Base-by-base conservation (phyloP, 73 alveolate genomes). In the Tetrahymena malaccensis region DNA sequence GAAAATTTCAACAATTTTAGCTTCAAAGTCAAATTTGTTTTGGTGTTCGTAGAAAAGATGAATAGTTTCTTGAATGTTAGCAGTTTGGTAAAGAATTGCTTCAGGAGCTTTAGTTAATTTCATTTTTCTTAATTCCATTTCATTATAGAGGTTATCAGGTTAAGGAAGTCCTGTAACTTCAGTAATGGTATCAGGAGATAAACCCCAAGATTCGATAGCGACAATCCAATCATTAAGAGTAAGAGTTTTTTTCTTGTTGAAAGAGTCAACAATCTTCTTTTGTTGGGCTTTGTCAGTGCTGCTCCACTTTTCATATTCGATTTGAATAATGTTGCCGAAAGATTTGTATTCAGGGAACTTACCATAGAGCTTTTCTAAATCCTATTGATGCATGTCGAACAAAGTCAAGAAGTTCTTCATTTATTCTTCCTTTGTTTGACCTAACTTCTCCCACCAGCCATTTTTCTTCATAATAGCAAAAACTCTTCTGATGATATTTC, bases 181-280 rank as follows among this genome's bases (percentile, higher is more conserved):
- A 34, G 99, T 43, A 33, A 99, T 98, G 55, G 98, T 96, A 96
- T 99, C 99, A 93, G 99, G 99, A n/a, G 99, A 99, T 43, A 99
- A 98, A 34, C 99, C 99, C 98, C 98, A 98, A 12, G 99, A 98
- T 93, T 97, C 98, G 97, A 99, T 99, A 84, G 99, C 99, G 55
- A 98, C 97, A 34, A 98, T 98, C 99, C 99, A 99, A 97, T 99
- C 99, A 93, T 99, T 99, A 94, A 99, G 96, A 44, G 98, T 97
- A 25, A 99, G 97, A 50, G 97, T 97, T 27, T 97, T 98, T 95
- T 98, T 98, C 93, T 98, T 96, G 94, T 97, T 98, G 55, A 99
- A 94, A 85, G 98, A 93, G 97, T 98, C 98, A 85, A 97, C 98
- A 38, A 99, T 98, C 94, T 98, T 98, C 94, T 96, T 98, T 94